These are phyloP conservation scores for Magnolia kwangsiensis DNA, from an alignment of 164 flowering plant genomes.

Conservation along the genomic window DNA sequence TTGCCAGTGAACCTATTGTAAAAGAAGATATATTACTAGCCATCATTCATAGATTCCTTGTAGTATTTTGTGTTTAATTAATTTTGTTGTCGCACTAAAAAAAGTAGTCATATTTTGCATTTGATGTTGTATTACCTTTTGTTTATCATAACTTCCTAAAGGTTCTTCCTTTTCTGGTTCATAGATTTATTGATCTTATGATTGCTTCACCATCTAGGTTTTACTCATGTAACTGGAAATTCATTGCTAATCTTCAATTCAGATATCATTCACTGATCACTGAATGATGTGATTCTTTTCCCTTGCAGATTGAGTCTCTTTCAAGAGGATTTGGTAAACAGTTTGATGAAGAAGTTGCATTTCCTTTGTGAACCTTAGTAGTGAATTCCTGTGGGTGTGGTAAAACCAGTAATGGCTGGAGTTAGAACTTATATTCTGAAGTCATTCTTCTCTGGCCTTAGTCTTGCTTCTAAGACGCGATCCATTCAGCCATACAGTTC, in stretches of 20 bases:
- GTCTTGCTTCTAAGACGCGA: background rate
- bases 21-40: too few relatives aligned
- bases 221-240: background rate
- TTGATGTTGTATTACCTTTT: too few relatives aligned
- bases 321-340: background rate
- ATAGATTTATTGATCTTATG: too few relatives aligned
- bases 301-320: slow-evolving; percentile 5
- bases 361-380: background rate
- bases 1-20: too few relatives aligned
- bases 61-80: too few relatives aligned
- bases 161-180: too few relatives aligned
- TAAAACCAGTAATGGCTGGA: slow-evolving; percentile 5
- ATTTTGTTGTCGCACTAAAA: too few relatives aligned
- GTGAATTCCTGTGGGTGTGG: background rate
- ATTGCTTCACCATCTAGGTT: background rate
- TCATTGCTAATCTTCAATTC: too few relatives aligned
- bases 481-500: background rate
- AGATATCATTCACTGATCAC: background rate
- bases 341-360: background rate
- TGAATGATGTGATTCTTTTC: background rate
- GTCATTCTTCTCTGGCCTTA: slow-evolving; percentile 1
- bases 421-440: slow-evolving; percentile 6
- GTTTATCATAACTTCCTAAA: too few relatives aligned
- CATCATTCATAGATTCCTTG: too few relatives aligned
- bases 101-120: too few relatives aligned